Conservation (phyloP, 176 grass and related monocot species). For the Otatea glauca region DNA sequence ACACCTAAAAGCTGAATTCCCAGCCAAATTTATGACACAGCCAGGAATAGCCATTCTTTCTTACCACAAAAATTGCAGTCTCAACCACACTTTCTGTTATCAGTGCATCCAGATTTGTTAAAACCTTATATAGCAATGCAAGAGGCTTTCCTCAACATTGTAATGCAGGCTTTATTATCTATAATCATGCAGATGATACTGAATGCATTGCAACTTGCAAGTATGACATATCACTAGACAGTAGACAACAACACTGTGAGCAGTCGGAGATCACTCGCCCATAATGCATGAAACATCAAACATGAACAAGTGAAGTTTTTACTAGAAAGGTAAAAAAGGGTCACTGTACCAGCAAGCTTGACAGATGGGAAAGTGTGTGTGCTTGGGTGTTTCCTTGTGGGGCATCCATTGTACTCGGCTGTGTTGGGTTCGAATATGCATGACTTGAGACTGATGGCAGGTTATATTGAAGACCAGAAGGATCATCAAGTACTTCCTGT, state of each 20-base stretch:
- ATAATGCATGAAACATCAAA: not conserved
- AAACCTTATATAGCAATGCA: not conserved
- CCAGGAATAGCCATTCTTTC: not conserved
- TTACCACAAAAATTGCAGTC: not conserved
- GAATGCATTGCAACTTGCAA: not conserved
- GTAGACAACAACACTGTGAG: not conserved
- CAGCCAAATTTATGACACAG: not conserved
- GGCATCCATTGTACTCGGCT: conserved; percentile 63
- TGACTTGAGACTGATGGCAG: conserved; percentile 75
- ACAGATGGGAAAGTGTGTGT: conserved; percentile 78
- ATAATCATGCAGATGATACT: not conserved
- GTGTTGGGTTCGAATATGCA: conserved; percentile 57
- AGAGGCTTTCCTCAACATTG: not conserved
- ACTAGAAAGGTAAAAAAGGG: conserved; percentile 3
- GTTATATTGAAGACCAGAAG: conserved; percentile 77
- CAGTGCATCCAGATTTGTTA: not conserved
- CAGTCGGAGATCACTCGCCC: not conserved
- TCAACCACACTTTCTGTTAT: not conserved
- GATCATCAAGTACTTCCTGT: conserved; percentile 65
- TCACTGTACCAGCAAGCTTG: conserved; percentile 75
- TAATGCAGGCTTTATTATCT: not conserved
- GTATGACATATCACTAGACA: not conserved
- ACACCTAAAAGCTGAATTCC: conserved; percentile 9
- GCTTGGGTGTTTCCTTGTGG: conserved; percentile 76
- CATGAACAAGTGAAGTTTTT: conserved; percentile 19